Evolutionary conservation across 1,139 yeast species (phyloP).

Genomic region (Pichia terricola): DNA sequence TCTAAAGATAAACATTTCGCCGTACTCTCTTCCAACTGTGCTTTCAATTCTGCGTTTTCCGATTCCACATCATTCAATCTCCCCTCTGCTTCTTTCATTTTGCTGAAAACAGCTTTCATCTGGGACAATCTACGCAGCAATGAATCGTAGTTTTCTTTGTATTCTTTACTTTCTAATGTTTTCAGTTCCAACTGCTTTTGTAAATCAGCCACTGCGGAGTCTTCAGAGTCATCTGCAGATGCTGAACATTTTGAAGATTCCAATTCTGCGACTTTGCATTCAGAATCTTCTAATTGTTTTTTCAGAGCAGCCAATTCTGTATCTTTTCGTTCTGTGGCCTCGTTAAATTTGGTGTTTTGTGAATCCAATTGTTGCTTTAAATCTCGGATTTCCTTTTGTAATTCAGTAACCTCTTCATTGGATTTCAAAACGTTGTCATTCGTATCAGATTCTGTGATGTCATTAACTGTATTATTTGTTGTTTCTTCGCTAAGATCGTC

Average conservation of each 20-base stretch:
- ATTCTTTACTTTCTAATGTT: slow-evolving; percentile 52
- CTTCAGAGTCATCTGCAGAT: not conserved
- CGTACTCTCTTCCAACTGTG: slow-evolving; percentile 7
- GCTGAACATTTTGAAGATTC: slow-evolving; percentile 1
- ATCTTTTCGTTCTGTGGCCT: slow-evolving; percentile 12
- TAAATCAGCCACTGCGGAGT: slow-evolving; percentile 14
- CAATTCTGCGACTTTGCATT: slow-evolving; percentile 11
- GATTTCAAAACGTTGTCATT: not conserved
- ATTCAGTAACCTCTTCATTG: not conserved
- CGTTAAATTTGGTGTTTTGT: slow-evolving; percentile 3
- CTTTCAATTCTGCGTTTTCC: slow-evolving; percentile 11
- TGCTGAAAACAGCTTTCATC: slow-evolving; percentile 67
- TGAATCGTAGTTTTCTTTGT: slow-evolving; percentile 66
- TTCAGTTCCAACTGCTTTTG: slow-evolving; percentile 30
- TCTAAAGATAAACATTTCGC: slow-evolving; percentile 24
- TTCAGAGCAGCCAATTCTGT: slow-evolving; percentile 22
- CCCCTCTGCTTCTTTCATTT: slow-evolving; percentile 66
- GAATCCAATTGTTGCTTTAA: slow-evolving; percentile 1
- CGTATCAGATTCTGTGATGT: not conserved
- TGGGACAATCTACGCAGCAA: slow-evolving; percentile 65
- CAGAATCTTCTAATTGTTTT: not conserved
- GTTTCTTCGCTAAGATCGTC: not conserved
- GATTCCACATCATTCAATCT: slow-evolving; percentile 52
- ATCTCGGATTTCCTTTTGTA: slow-evolving; percentile 5
- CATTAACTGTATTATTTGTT: not conserved